These are phyloP conservation scores for Cercospora nicotianae DNA, from an alignment of 2,329 filamentous ascomycete genomes.

Conservation along the genomic window DNA sequence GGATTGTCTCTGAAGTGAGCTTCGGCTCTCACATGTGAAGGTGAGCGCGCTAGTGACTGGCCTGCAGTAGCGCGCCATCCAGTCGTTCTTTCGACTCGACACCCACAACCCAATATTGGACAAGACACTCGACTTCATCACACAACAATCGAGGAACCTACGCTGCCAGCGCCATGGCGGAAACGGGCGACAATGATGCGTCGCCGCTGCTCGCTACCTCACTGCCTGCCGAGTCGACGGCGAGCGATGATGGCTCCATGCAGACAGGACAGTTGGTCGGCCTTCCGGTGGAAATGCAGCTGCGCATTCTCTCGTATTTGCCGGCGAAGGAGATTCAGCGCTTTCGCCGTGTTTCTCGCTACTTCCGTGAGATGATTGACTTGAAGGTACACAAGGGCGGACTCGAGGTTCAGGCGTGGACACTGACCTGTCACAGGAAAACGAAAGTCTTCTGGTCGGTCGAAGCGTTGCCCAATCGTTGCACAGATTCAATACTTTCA, in stretches of 20 bases:
- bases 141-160: too few species aligned
- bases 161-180: too few species aligned
- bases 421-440: neutral
- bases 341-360: neutral
- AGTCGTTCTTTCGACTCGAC: too few species aligned
- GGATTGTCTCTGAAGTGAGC: neutral
- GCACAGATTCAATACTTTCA: neutral
- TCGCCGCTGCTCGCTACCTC: too few species aligned
- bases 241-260: too few species aligned
- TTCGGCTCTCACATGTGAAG: neutral
- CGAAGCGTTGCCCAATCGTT: neutral
- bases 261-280: too few species aligned
- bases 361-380: neutral
- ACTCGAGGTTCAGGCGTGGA: neutral
- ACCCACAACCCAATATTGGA: too few species aligned
- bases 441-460: neutral
- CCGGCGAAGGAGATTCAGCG: neutral
- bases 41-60: neutral
- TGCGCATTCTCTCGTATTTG: neutral
- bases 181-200: too few species aligned
- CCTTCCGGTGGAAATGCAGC: neutral
- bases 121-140: too few species aligned
- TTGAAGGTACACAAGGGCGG: neutral
- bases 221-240: too few species aligned
- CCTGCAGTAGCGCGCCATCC: neutral